Conservation (phyloP, 208 protist genomes). For the Zelonia costaricensis region DNA sequence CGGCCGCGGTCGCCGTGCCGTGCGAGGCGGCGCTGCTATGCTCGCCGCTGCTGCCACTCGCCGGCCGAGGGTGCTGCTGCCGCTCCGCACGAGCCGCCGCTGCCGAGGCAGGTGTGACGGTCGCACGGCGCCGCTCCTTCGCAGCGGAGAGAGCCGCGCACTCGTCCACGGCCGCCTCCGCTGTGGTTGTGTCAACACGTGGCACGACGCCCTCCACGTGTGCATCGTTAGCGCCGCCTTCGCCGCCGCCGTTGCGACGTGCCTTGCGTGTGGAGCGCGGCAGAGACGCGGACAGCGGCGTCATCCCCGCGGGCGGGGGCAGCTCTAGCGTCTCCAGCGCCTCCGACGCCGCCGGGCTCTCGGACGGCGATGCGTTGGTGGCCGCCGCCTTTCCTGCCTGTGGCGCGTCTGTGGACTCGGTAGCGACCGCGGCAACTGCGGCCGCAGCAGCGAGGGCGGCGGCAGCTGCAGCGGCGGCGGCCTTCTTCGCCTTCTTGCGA, state of each 20-base stretch:
- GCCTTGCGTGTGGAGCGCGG: neutral
- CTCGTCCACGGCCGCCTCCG: neutral
- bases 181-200: too few relatives aligned
- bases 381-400: neutral
- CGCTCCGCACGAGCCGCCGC: too few relatives aligned
- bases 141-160: neutral
- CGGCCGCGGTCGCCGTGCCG: neutral
- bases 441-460: slow-evolving; percentile 4
- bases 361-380: neutral
- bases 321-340: neutral
- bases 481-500: slow-evolving; percentile 14
- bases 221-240: too few relatives aligned
- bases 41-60: slow-evolving; percentile 9
- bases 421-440: neutral
- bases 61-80: slow-evolving; percentile 4
- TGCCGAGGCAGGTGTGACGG: neutral
- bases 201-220: too few relatives aligned
- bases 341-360: neutral
- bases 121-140: neutral
- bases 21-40: slow-evolving; percentile 3
- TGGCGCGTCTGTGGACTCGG: neutral
- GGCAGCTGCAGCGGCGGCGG: slow-evolving; percentile 6
- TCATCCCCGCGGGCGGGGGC: neutral
- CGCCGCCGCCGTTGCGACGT: slow-evolving; percentile 3
- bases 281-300: neutral